These are phyloP conservation scores for Seiridium cupressi DNA, from an alignment of 2,329 filamentous ascomycete species.

Conservation along the genomic window DNA sequence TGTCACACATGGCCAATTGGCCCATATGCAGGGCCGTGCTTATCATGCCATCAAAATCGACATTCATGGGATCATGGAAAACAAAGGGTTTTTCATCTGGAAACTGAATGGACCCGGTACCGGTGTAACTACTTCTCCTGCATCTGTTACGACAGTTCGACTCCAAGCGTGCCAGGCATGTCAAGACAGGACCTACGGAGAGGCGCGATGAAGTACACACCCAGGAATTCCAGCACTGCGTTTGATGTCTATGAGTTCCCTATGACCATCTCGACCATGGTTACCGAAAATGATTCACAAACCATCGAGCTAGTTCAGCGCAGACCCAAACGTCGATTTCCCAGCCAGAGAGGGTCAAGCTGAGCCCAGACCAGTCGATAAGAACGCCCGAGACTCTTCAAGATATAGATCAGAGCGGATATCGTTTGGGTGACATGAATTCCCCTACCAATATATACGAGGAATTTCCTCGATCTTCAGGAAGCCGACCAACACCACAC, in stretches of 20 bases:
- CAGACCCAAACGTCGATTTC: conserved; percentile 83
- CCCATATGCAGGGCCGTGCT: conserved; percentile 39
- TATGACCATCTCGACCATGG: conserved; percentile 81
- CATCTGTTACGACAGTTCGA: conserved; percentile 72
- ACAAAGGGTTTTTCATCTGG: conserved; percentile 85
- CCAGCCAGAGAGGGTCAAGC: conserved; percentile 66
- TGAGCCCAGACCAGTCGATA: conserved; percentile 65
- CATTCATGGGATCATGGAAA: conserved; percentile 71
- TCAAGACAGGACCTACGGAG: conserved; percentile 39
- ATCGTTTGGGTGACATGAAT: conserved; percentile 27
- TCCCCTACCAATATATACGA: conserved; percentile 36
- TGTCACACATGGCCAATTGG: conserved; percentile 56
- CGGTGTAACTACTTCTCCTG: conserved; percentile 89
- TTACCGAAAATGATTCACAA: conserved; percentile 74
- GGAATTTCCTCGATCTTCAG: conserved; percentile 28
- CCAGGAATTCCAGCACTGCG: conserved; percentile 49
- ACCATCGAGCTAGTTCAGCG: conserved; percentile 84
- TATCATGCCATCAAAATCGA: conserved; percentile 61
- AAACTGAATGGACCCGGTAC: conserved; percentile 92
- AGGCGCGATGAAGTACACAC: conserved; percentile 38
- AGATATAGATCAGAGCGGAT: conserved; percentile 39
- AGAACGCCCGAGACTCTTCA: conserved; percentile 41
- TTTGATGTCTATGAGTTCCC: conserved; percentile 72
- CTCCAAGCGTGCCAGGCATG: conserved; percentile 36
- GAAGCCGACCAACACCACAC: conserved; percentile 48